Evolutionary conservation across 192 early-diverging fungal genomes (phyloP), one percentile per base, ranked within the genome.

Genomic region (Entophlyctis luteolus): DNA sequence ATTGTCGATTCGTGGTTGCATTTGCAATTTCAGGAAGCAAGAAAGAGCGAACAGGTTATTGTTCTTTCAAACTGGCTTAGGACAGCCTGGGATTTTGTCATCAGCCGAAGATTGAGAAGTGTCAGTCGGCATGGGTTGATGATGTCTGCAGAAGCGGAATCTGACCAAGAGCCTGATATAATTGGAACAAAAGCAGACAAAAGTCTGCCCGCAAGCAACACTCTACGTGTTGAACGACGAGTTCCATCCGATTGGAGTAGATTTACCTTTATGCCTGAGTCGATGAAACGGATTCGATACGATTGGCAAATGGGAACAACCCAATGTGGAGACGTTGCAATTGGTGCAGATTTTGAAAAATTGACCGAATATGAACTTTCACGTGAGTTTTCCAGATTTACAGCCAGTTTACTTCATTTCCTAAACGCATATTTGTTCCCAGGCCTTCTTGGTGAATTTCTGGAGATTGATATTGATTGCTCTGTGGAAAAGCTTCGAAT

Each of bases 1-100:
- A 56, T 88, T 6, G 70, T 87, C 3, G 87, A 88, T 63, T 75
- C 77, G 3, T 88, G 81, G 73, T 72, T 84, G 37, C 68, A 79
- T 35, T 42, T 88, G 2, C 50, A 65, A 10, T 88, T 88, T 48
- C 55, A 52, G 10, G 75, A 79, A 29, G 31, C 67, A 4, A 48
- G 57, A 14, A 73, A 67, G 14, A 75, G 78, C 18, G 71, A 78
- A 58, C 59, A 68, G 33, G 60, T 84, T 6, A 31, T 88, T 1
- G 68, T 72, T 4, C 47, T 89, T 14, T 72, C 73, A 0, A 76
- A 80, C 54, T 77, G 78, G 62, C 55, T 89, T 27, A 57, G 87
- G 12, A 59, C 62, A 4, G 68, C 71, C 0, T 89, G 87, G 87
- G 65, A 67, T 5, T 53, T 35, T 45, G 58, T 67, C 20, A 18